phyloP scores from a whole-genome alignment of 202 grass and related monocot species.

The Eragrostis tef region DNA sequence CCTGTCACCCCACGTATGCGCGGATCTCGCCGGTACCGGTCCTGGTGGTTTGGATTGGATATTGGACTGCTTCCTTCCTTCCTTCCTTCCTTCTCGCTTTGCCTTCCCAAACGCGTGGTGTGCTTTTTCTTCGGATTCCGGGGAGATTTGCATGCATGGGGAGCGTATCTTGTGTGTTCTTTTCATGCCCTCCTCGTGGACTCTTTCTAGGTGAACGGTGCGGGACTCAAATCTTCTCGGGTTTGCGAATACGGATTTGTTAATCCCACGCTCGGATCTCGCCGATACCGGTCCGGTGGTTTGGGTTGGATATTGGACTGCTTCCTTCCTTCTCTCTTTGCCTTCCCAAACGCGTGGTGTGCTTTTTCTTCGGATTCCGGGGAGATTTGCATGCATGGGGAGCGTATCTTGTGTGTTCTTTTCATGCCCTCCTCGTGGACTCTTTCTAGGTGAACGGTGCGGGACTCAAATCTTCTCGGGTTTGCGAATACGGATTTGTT shows the following conservation, averaged over 20 bases:
- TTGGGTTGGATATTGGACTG: not conserved
- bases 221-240: not conserved
- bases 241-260: not conserved
- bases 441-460: not conserved
- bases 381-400: slow-evolving; percentile 33
- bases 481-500: not conserved
- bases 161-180: not conserved
- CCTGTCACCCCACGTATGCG: slow-evolving; percentile 18
- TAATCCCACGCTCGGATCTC: slow-evolving; percentile 16
- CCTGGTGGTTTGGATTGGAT: not conserved
- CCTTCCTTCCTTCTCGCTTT: too few relatives aligned
- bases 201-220: not conserved
- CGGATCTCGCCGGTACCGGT: not conserved
- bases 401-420: not conserved
- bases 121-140: not conserved
- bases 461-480: not conserved
- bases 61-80: too few relatives aligned
- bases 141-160: slow-evolving; percentile 36
- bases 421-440: not conserved
- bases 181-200: not conserved
- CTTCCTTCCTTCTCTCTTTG: too few relatives aligned
- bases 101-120: too few relatives aligned
- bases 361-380: not conserved
- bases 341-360: too few relatives aligned
- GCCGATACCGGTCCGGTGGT: not conserved